Evolutionary conservation across 805 yeast species (phyloP).

Genomic region (Torulaspora microellipsoides): DNA sequence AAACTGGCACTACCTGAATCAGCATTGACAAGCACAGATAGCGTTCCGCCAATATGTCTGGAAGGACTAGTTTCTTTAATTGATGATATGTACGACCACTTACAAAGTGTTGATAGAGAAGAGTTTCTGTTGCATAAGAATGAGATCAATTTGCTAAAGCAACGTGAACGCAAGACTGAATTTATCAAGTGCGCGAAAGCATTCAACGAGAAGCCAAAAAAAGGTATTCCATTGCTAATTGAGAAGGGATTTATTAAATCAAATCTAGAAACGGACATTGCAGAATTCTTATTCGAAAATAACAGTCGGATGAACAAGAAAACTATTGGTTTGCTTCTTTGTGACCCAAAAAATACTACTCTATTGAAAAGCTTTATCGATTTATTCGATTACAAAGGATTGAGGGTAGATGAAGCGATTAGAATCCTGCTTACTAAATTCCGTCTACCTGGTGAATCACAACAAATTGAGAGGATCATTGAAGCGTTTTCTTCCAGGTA

Average conservation of each 20-base stretch:
- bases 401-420: constrained; percentile 90
- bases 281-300: constrained; percentile 68
- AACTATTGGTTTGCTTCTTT: constrained; percentile 77
- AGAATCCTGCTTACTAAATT: constrained; percentile 76
- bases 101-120: constrained; percentile 21
- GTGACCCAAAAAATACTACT: constrained; percentile 63
- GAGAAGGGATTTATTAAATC: constrained; percentile 59
- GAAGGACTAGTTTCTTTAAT: constrained; percentile 79
- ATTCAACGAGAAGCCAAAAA: constrained; percentile 74
- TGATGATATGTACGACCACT: constrained; percentile 52
- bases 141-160: constrained; percentile 23
- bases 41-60: constrained; percentile 88
- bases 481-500: constrained; percentile 82
- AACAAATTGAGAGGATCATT: constrained; percentile 88
- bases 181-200: constrained; percentile 69
- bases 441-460: constrained; percentile 95
- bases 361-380: constrained; percentile 61
- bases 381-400: constrained; percentile 66
- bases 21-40: constrained; percentile 71
- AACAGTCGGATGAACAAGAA: constrained; percentile 84
- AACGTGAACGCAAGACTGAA: constrained; percentile 55
- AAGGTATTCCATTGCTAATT: constrained; percentile 64
- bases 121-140: constrained; percentile 21
- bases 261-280: constrained; percentile 56
- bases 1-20: constrained; percentile 81